These are phyloP conservation scores for Cordyceps cateniannulata DNA, from an alignment of 2,329 filamentous ascomycete species.

Conservation along the genomic window DNA sequence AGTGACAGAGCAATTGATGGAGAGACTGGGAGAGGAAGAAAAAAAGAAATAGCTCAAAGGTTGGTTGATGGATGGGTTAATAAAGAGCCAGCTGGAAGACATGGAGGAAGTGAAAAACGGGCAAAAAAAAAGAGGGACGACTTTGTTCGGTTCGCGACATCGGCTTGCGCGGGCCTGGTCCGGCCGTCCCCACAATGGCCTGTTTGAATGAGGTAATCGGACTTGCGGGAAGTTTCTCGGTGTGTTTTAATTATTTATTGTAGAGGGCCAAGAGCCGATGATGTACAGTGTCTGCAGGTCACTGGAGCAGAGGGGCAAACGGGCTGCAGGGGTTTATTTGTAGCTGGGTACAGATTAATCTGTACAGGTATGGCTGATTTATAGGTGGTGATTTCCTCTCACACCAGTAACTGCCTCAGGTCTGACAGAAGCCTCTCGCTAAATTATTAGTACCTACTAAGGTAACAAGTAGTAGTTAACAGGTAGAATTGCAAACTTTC, in stretches of 20 bases:
- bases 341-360: no score
- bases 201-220: neutral
- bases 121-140: constrained; percentile 7
- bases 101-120: neutral
- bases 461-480: no score
- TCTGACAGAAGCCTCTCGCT: neutral
- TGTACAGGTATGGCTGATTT: no score
- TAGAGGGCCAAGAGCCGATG: neutral
- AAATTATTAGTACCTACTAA: no score
- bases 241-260: neutral
- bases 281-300: neutral
- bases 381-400: no score
- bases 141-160: constrained; percentile 1
- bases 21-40: neutral
- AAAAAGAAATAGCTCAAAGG: neutral
- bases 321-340: neutral
- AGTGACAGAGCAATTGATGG: neutral
- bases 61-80: neutral
- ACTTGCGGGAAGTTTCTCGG: neutral
- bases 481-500: neutral
- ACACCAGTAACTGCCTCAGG: neutral
- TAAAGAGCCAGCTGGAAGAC: neutral
- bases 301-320: neutral
- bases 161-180: neutral
- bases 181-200: constrained; percentile 7